Percentiles rank a stretch among this genome's conserved stretches.
Evolutionary conservation across 371 early-diverging fungal genomes (phyloP).

Genomic region (Mucor saturninus): DNA sequence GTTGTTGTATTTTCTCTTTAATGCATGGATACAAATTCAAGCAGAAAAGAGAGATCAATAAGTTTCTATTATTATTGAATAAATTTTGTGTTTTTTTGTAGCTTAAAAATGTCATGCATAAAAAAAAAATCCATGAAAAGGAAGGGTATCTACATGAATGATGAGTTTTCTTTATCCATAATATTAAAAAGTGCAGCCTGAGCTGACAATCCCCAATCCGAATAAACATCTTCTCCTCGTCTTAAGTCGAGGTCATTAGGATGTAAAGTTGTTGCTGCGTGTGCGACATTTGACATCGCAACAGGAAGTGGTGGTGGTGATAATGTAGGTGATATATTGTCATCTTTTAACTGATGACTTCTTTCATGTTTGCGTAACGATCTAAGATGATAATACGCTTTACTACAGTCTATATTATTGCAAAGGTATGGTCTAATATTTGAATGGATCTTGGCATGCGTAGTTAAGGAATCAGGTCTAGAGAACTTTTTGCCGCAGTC

Average conservation of each 20-base stretch:
- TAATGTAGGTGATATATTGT: slow-evolving; percentile 10
- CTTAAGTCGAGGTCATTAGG: slow-evolving; percentile 9
- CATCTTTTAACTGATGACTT: slow-evolving; percentile 33
- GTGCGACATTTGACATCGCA: slow-evolving; percentile 13
- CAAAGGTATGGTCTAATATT: slow-evolving; percentile 71
- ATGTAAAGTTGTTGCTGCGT: slow-evolving; percentile 10
- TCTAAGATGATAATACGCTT: slow-evolving; percentile 74
- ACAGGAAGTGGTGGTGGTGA: slow-evolving; percentile 13
- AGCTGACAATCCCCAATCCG: slow-evolving; percentile 26
- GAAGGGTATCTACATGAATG: slow-evolving; percentile 4
- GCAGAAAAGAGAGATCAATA: too few relatives aligned
- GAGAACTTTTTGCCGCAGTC: slow-evolving; percentile 81
- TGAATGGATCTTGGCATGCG: slow-evolving; percentile 83
- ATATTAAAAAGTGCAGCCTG: slow-evolving; percentile 30
- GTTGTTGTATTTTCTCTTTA: too few relatives aligned
- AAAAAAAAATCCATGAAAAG: not conserved
- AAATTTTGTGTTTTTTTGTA: not conserved
- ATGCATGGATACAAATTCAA: too few relatives aligned
- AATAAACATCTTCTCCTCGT: slow-evolving; percentile 18
- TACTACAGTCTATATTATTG: slow-evolving; percentile 54
- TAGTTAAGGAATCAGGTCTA: slow-evolving; percentile 82
- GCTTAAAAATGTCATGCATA: not conserved
- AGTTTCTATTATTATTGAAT: not conserved
- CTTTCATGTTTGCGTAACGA: slow-evolving; percentile 73
- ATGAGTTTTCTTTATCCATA: slow-evolving; percentile 19